Base-by-base conservation (phyloP, 192 early-diverging fungal species). In the Coemansia asiatica region DNA sequence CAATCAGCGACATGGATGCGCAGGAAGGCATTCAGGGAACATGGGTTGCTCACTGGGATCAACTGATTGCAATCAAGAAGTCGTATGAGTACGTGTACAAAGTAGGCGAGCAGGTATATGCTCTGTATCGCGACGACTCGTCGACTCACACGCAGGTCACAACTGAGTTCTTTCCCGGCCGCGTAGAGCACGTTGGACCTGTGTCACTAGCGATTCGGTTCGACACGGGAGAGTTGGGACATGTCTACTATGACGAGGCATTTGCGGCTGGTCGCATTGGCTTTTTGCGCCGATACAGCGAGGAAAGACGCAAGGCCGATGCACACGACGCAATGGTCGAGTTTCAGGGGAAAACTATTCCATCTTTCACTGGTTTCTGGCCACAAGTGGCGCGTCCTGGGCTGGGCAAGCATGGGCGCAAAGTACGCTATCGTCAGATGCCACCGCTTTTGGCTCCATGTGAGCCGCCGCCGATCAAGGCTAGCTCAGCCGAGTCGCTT, bases 301-400 rank as follows among this genome's bases (percentile, higher is more conserved):
- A 66, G 38, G 60, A 68, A 21, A 57, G 56, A 40, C 69, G 78
- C 50, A 65, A 54, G 23, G 25, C 47, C 18, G 31, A 51, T 0
- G 31, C 40, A 6, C 55, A 35, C 0, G 33, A 65, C 18, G 65
- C 72, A 1, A 60, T 72, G 66, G 69, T 72, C 4, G 66, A 72
- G 44, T 36, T 59, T 21, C 25, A 28, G 13, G 72, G 72, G 25
- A 48, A 58, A 26, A 1, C 62, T 5, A 28, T 80, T 8, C 78
- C 78, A 6, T 81, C 78, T 16, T 81, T 81, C 25, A 81, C 72
- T 4, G 78, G 78, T 7, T 81, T 81, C 55, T 81, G 78, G 78
- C 69, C 78, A 2, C 49, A 26, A 3, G 49, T 60, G 35, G 78
- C 68, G 5, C 53, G 48, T 23, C 78, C 78, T 0, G 66, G 23